Evolutionary conservation across 2,329 filamentous ascomycete species (phyloP), one percentile per base, ranked within the genome.

Genomic region (Sclerotinia subarctica): DNA sequence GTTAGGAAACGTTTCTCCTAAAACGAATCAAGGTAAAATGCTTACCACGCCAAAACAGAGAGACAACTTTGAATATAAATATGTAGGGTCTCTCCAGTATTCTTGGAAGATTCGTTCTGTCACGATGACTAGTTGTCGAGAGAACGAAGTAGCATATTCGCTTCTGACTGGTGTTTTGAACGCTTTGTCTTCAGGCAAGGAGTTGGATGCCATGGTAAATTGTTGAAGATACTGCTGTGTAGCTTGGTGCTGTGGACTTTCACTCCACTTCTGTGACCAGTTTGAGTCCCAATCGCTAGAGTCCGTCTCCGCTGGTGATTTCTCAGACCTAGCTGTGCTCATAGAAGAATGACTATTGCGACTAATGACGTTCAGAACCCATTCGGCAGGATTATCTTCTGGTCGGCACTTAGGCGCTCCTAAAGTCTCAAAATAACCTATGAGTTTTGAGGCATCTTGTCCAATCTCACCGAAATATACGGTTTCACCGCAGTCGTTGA

Each of bases 341-440:
- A 38, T 38, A 10, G 35, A 38, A 86, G 81, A 42, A 89, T 84
- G 6, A 79, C 82, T 60, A 85, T 82, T 4, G 85, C 78, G 89
- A 93, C 6, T 21, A 19, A 56, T 2, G 19, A 56, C 21, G 19
- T 38, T 19, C 8, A 56, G 53, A 15, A 56, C 92, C 88, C 89
- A 93, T 78, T 94, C 91, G 32, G 91, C 91, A 5, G 91, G 91
- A 79, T 94, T 95, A 42, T 88, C 89, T 11, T 85, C 86, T 1
- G 80, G 74, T 1, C 87, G 88, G 77, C 90, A 94, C 26, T 81
- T 75, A 46, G 81, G 81, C 1, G 86, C 89, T 66, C 90, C 88
- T 70, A 90, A 86, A 63, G 85, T 83, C 77, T 91, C 90, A 73
- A 95, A 94, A 79, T 95, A 94, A 71, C 81, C 81, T 24, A n/a